A percentile compares a stretch with the other conserved stretches of the same genome.
Conservation (phyloP, 148 eudicot genomes). For the Vaccinium corymbosum region DNA sequence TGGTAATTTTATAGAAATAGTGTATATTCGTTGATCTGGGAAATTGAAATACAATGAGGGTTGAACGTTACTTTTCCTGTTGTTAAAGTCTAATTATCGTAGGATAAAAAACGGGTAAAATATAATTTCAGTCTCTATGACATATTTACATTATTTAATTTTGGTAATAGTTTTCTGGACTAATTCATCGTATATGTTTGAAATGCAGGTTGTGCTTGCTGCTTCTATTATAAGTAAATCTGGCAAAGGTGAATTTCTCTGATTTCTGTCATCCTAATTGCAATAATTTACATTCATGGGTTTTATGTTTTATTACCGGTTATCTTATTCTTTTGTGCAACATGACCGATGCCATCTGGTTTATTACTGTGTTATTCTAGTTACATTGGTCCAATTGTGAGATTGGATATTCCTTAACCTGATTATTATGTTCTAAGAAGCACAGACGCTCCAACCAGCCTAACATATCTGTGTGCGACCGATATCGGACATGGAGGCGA, state of each 20-base stretch:
- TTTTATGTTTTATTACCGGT: background rate
- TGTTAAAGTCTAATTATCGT: no score
- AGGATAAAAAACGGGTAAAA: no score
- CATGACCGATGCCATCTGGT: background rate
- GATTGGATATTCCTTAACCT: background rate
- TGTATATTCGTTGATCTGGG: no score
- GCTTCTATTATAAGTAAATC: constrained; percentile 46
- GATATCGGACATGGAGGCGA: no score
- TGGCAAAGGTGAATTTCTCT: constrained; percentile 36
- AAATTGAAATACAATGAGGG: background rate
- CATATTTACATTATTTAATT: background rate
- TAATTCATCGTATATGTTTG: background rate
- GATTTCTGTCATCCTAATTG: background rate
- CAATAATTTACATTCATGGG: background rate
- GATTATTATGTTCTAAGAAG: no score
- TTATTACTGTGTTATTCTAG: background rate
- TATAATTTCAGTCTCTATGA: background rate
- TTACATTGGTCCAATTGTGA: background rate
- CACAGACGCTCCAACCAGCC: no score
- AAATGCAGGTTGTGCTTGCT: constrained; percentile 43
- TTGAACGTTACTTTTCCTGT: background rate
- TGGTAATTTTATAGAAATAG: background rate
- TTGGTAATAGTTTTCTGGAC: background rate
- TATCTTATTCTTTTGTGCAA: background rate
- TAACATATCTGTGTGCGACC: no score